Evolutionary conservation across 2,329 filamentous ascomycete genomes (phyloP).

Genomic region (Aspergillus sergii): DNA sequence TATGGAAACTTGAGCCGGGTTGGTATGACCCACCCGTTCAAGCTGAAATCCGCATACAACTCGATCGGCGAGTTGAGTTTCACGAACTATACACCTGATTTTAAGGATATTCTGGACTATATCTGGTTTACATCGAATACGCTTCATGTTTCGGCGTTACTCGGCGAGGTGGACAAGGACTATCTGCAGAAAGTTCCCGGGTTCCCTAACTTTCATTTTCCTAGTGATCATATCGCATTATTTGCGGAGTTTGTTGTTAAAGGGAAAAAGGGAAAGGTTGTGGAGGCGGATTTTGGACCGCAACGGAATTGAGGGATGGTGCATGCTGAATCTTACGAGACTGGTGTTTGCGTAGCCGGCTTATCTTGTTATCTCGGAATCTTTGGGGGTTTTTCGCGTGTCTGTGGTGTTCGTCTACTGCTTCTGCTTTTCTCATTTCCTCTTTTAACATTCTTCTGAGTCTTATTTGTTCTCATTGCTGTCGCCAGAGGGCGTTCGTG

Average conservation of each 20-base stretch:
- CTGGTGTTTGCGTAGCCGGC: constrained; percentile 41
- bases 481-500: constrained; percentile 22
- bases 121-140: constrained; percentile 96
- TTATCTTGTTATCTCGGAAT: constrained; percentile 44
- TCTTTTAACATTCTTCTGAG: constrained; percentile 25
- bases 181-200: constrained; percentile 86
- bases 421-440: constrained; percentile 24
- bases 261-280: constrained; percentile 75
- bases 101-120: constrained; percentile 90
- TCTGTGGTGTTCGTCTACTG: constrained; percentile 28
- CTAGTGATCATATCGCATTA: constrained; percentile 87
- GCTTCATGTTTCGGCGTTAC: constrained; percentile 77
- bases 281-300: constrained; percentile 65
- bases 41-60: constrained; percentile 84
- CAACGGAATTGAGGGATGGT: constrained; percentile 43
- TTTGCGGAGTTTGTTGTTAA: constrained; percentile 90
- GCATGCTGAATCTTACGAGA: constrained; percentile 42
- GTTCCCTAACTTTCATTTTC: constrained; percentile 93
- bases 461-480: constrained; percentile 25
- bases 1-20: constrained; percentile 93
- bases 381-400: constrained; percentile 36
- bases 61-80: constrained; percentile 85
- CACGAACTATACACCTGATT: constrained; percentile 96
- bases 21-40: constrained; percentile 94
- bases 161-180: constrained; percentile 82